These are phyloP conservation scores for Helianthus annuus DNA, from an alignment of 129 eudicot genomes.

Conservation along the genomic window HanXRQr2.0-SUNRISE NC_035441.2:5644583-5645082, in stretches of 20 bases:
- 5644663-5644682: no score
- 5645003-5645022: no score
- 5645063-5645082: conserved; percentile 56
- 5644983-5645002: no score
- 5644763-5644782: neutral
- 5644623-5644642: neutral
- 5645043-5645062: neutral
- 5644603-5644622: neutral
- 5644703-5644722: neutral
- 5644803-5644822: neutral
- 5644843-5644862: no score
- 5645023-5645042: no score
- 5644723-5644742: neutral
- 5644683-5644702: neutral
- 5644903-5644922: neutral
- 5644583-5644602: neutral
- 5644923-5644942: neutral
- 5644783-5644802: neutral
- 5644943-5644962: neutral
- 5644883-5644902: conserved; percentile 1
- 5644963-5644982: neutral
- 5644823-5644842: conserved; percentile 1
- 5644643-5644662: neutral
- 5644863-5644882: neutral
- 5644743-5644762: neutral